Evolutionary conservation across 345 rosid species (phyloP), one percentile per base, ranked within the genome.

Genomic region (Euphorbia lathyris): DNA sequence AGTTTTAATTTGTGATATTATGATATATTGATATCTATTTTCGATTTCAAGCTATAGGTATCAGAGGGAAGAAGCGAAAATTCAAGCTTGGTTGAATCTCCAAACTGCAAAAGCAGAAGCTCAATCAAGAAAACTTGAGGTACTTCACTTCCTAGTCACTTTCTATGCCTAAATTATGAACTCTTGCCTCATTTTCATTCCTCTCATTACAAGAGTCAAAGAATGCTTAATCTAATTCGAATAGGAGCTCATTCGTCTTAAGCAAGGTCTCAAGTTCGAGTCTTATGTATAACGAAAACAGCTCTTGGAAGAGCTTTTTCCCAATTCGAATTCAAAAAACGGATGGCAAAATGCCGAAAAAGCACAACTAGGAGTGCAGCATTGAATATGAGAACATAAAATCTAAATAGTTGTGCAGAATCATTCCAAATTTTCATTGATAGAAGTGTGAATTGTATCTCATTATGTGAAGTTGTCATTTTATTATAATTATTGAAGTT

Each of bases 41-140:
- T 64, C 23, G 57, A n/a, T n/a, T 69, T 51, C 30, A 67, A 12
- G 22, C 58, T 71, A 51, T 76, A 92, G 97, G 80, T 91, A 91
- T 71, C 95, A 90, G 73, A 88, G 97, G 79, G 98, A 91, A 77
- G 97, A 94, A 80, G 97, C 96, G 40, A 88, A 84, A 78, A 94
- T 91, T 67, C 93, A 88, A 72, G 98, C 98, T 68, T 94, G 98
- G 97, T 76, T 91, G 74, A 90, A 88, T 72, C 97, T 91, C 30
- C 89, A 94, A 86, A 88, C 69, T 47, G 98, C 98, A 42, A 90
- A 94, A 83, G 95, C 97, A n/a, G 97, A 94, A 82, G 97, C 98
- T 73, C 90, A 90, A 76, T 91, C 97, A 27, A 91, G 78, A 75
- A 91, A 90, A 80, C 95, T 94, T 8, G 98, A 94, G 95, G 96